These are phyloP conservation scores for Boletellus deceptivus DNA, from an alignment of 1,284 basidiomycete genomes.

Conservation along the genomic window DNA sequence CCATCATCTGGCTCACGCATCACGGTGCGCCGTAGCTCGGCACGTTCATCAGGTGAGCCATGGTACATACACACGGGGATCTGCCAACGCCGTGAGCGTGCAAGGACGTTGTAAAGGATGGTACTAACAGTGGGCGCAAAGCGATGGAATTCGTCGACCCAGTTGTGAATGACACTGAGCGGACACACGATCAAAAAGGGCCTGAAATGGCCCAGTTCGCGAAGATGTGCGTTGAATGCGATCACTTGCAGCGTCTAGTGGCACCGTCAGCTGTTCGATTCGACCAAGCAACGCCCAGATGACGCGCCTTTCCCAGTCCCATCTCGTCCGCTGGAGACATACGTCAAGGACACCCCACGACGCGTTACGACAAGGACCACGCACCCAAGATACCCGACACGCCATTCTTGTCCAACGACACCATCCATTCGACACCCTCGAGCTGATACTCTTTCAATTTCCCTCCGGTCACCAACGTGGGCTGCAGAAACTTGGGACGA, in stretches of 20 bases:
- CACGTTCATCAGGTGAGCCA: conserved; percentile 76
- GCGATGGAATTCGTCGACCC: conserved; percentile 83
- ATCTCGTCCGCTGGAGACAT: conserved; percentile 78
- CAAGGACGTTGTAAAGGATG: neutral
- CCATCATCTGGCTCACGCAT: conserved; percentile 39
- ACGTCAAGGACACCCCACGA: neutral
- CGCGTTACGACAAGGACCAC: conserved; percentile 21
- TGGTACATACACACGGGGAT: conserved; percentile 91
- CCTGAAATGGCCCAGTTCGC: conserved; percentile 69
- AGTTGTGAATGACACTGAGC: conserved; percentile 89
- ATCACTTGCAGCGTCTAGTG: conserved; percentile 88
- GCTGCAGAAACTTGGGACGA: conserved; percentile 60
- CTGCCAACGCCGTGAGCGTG: conserved; percentile 36
- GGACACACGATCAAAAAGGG: conserved; percentile 93
- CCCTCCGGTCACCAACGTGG: conserved; percentile 80
- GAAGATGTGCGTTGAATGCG: conserved; percentile 86
- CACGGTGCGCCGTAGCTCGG: conserved; percentile 65
- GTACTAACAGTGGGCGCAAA: conserved; percentile 71
- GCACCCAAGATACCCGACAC: conserved; percentile 89
- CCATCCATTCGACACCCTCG: conserved; percentile 96
- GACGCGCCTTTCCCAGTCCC: conserved; percentile 81
- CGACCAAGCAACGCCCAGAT: neutral
- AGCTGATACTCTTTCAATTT: conserved; percentile 89
- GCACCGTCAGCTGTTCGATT: neutral
- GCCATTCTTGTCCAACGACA: conserved; percentile 88